Evolutionary conservation across 345 rosid genomes (phyloP), one percentile per base, ranked within the genome.

Genomic region (Carallia brachiata): DNA sequence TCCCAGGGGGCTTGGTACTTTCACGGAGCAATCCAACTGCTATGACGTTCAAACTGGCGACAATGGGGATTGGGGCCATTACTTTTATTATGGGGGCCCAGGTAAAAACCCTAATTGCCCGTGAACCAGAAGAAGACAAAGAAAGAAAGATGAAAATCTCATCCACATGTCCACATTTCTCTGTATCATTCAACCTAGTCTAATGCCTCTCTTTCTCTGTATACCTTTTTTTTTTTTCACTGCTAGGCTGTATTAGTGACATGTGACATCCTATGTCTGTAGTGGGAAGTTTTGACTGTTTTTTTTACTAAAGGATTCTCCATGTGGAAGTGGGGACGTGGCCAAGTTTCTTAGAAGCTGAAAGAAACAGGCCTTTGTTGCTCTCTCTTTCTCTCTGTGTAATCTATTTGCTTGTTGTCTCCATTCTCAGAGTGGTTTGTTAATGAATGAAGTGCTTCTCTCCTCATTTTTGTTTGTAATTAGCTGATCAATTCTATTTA

Each of bases 51-150:
- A 90, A 74, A 89, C 83, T 0, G 98, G 96, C 59, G 86, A 69
- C 68, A 95, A 90, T 67, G 97, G 91, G 31, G 98, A 90, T 76
- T 92, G 98, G 98, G 98, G 99, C 36, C 99, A 92, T 82, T 92
- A 82, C 91, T 92, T 95, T 65, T 92, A 95, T 76, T 92, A 89
- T 69, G 96, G 99, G 62, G 98, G 99, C 57, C 98, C 98, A 55
- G 98, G 97, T 69, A 92, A 77, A 79, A 95, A 87, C 78, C 73
- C 86, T 36, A 90, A 90, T 47, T 95, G 98, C 79, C 84, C 80
- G 36, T 93, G 76, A 84, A 70, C 18, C 7, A 18, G n/a, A 61
- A 68, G 54, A 13, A 17, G 28, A 30, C 7, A 67, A 27, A 15
- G 5, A 23, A 70, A 40, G 36, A 64, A 15, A 48, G 8, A 32